Conservation (phyloP, 2,329 filamentous ascomycete genomes). For the Sphaerulina populicola region DNA sequence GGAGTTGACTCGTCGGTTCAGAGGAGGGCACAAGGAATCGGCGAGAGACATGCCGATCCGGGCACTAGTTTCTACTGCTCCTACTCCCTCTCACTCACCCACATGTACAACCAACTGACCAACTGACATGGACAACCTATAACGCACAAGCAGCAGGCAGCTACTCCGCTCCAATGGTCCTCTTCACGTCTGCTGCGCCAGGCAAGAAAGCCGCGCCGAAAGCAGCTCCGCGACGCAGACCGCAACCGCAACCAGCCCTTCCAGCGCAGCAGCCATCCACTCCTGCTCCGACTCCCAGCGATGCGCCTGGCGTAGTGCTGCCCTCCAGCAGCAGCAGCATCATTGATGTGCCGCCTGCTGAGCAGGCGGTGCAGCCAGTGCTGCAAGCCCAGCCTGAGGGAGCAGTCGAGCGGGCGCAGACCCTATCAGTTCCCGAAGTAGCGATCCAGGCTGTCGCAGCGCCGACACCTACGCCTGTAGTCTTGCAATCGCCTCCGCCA, state of each 20-base stretch:
- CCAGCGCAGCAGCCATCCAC: slow-evolving; percentile 2
- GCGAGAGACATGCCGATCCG: background rate
- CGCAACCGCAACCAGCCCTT: slow-evolving; percentile 22
- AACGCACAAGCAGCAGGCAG: slow-evolving; percentile 10
- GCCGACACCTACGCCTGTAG: background rate
- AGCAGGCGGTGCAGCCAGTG: too few relatives aligned
- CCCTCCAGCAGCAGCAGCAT: background rate
- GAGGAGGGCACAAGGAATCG: too few relatives aligned
- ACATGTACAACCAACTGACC: background rate
- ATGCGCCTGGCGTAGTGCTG: slow-evolving; percentile 1
- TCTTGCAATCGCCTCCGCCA: background rate
- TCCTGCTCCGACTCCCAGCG: slow-evolving; percentile 2
- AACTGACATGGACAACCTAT: slow-evolving; percentile 1
- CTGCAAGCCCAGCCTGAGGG: too few relatives aligned
- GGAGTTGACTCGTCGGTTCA: background rate
- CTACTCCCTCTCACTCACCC: background rate
- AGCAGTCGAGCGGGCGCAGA: slow-evolving; percentile 6
- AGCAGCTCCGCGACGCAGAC: slow-evolving; percentile 38
- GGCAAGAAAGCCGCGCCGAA: slow-evolving; percentile 45
- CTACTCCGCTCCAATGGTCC: slow-evolving; percentile 30
- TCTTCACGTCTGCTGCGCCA: slow-evolving; percentile 48
- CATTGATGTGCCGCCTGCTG: background rate
- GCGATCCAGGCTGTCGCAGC: background rate
- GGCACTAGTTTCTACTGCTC: background rate
- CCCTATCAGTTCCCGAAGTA: background rate